These are phyloP conservation scores for Breviolum minutum DNA, from an alignment of 73 alveolate species.

Conservation along the genomic window DNA sequence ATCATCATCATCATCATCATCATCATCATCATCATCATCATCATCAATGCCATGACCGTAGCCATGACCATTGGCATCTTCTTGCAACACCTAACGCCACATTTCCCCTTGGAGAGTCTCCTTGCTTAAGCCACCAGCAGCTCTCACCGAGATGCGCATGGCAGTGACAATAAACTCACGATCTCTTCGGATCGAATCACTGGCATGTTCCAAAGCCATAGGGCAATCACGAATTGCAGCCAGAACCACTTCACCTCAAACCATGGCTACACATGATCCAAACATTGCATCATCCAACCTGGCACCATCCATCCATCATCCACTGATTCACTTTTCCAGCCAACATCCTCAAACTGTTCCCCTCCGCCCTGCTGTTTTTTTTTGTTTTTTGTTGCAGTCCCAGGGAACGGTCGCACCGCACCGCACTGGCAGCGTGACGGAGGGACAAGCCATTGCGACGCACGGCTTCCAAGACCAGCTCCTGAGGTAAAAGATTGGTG, in stretches of 20 bases:
- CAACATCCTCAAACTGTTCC: not conserved
- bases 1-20: too few relatives aligned
- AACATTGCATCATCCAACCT: too few relatives aligned
- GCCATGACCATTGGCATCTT: too few relatives aligned
- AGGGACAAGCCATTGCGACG: constrained; percentile 67
- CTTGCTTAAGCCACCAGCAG: constrained; percentile 52
- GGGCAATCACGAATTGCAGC: constrained; percentile 91
- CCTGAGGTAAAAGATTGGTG: not conserved
- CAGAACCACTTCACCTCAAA: constrained; percentile 53
- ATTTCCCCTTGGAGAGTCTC: not conserved
- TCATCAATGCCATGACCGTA: too few relatives aligned
- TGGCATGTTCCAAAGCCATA: constrained; percentile 83
- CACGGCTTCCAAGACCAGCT: constrained; percentile 67
- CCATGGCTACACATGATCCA: not conserved
- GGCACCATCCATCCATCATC: not conserved
- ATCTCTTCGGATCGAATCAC: constrained; percentile 41
- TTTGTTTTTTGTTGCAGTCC: not conserved
- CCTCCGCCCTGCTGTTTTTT: not conserved
- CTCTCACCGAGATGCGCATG: constrained; percentile 55
- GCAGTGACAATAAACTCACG: constrained; percentile 42
- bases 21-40: too few relatives aligned
- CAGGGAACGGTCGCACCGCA: constrained; percentile 41
- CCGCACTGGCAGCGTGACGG: constrained; percentile 59
- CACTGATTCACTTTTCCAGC: not conserved
- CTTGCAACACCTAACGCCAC: too few relatives aligned